phyloP scores from a whole-genome alignment of 2,329 filamentous ascomycete species.

The Biscogniauxia marginata region DNA sequence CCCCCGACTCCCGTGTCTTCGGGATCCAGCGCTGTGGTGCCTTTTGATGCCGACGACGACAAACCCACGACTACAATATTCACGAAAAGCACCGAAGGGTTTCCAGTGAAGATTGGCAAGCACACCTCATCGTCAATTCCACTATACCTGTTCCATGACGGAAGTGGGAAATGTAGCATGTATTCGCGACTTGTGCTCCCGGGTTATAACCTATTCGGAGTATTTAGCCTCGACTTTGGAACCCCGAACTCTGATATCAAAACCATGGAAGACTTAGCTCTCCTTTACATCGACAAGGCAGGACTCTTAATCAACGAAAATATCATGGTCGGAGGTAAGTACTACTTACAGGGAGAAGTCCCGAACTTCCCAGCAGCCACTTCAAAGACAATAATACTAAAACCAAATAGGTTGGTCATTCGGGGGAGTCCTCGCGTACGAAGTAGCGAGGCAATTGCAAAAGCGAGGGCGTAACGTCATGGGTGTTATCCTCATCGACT shows the following conservation, averaged over 20 bases:
- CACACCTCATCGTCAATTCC: conserved; percentile 2
- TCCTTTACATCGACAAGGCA: conserved; percentile 18
- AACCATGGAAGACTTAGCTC: conserved; percentile 18
- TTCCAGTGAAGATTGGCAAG: neutral
- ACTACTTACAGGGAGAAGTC: too few species aligned
- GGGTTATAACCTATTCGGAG: neutral
- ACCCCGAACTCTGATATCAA: conserved; percentile 2
- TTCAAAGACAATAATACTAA: conserved; percentile 2
- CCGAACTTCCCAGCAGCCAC: too few species aligned
- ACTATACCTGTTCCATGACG: conserved; percentile 31
- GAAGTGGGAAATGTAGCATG: conserved; percentile 26
- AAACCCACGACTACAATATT: neutral
- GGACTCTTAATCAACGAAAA: conserved; percentile 7
- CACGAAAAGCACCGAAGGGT: neutral
- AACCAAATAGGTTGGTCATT: conserved; percentile 44
- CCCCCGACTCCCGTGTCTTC: neutral
- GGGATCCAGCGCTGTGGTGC: too few species aligned
- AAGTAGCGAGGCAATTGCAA: conserved; percentile 41
- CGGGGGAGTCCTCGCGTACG: conserved; percentile 51
- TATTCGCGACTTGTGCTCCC: conserved; percentile 1
- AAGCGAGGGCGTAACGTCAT: conserved; percentile 36
- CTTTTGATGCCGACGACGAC: neutral
- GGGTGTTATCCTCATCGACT: conserved; percentile 44
- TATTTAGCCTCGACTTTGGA: conserved; percentile 7
- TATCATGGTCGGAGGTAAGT: conserved; percentile 40